Conservation (phyloP, 2,329 filamentous ascomycete species). For the Paecilomyces niveus region DNA sequence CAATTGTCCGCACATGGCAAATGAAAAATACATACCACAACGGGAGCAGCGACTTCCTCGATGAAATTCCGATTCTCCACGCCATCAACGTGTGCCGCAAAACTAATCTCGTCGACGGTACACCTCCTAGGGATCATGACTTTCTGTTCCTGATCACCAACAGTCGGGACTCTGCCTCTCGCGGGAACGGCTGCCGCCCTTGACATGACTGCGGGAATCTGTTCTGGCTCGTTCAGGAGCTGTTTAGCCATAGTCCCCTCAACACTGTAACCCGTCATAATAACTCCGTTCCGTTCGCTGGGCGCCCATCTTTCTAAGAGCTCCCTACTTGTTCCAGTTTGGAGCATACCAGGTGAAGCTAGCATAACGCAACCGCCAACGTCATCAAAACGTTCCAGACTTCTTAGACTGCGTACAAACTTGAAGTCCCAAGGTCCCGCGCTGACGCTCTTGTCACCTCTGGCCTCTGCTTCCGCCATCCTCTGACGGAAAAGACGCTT, state of each 20-base stretch:
- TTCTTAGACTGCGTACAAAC: slow-evolving; percentile 85
- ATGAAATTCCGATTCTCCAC: slow-evolving; percentile 96
- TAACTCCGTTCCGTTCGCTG: slow-evolving; percentile 92
- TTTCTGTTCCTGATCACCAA: slow-evolving; percentile 66
- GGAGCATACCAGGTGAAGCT: slow-evolving; percentile 94
- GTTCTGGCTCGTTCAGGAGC: slow-evolving; percentile 88
- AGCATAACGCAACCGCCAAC: slow-evolving; percentile 95
- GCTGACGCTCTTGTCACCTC: slow-evolving; percentile 64
- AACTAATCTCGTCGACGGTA: slow-evolving; percentile 89
- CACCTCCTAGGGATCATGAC: slow-evolving; percentile 88
- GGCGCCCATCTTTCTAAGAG: slow-evolving; percentile 93
- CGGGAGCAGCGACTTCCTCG: slow-evolving; percentile 82
- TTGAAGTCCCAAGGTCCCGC: slow-evolving; percentile 91
- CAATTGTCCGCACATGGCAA: neutral
- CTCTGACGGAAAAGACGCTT: slow-evolving; percentile 88
- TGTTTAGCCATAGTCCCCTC: slow-evolving; percentile 98
- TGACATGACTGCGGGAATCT: slow-evolving; percentile 91
- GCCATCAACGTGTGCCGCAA: slow-evolving; percentile 94
- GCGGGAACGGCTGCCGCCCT: slow-evolving; percentile 46
- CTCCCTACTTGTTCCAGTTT: slow-evolving; percentile 90
- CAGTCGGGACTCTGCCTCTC: slow-evolving; percentile 56
- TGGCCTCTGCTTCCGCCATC: slow-evolving; percentile 82
- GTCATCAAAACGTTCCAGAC: slow-evolving; percentile 91
- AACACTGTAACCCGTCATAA: slow-evolving; percentile 97
- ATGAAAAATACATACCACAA: slow-evolving; percentile 62